These are phyloP conservation scores for Nigrospora sphaerica DNA, from an alignment of 2,329 filamentous ascomycete species.

Conservation along the genomic window DNA sequence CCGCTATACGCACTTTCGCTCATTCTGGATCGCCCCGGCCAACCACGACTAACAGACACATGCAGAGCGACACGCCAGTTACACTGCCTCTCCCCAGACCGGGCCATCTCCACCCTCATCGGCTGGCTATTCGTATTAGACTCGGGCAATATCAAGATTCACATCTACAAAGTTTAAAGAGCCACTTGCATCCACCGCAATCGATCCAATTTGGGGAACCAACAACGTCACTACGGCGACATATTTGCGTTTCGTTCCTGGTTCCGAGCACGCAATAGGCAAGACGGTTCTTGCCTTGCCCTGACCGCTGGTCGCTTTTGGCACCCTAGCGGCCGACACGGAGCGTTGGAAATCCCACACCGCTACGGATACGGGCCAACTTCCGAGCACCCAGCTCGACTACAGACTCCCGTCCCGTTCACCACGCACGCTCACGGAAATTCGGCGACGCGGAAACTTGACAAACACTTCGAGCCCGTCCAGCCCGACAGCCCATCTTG, in stretches of 20 bases:
- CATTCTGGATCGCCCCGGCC: background rate
- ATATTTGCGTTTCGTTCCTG: background rate
- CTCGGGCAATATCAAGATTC: background rate
- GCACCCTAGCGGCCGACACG: background rate
- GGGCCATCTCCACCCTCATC: background rate
- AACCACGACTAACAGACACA: background rate
- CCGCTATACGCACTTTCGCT: background rate
- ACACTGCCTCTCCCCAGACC: background rate
- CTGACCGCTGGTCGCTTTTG: background rate
- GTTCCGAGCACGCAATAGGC: background rate
- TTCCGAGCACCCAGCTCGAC: too few species aligned
- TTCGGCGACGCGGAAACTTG: background rate
- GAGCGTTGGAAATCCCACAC: background rate
- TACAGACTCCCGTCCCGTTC: too few species aligned
- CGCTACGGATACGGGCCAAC: too few species aligned
- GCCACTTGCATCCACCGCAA: background rate
- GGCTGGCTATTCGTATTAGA: background rate
- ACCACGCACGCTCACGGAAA: too few species aligned
- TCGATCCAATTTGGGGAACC: too few species aligned
- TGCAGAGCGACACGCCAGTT: background rate
- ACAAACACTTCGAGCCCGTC: background rate
- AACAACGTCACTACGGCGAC: too few species aligned
- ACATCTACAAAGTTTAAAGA: background rate
- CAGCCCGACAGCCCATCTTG: background rate
- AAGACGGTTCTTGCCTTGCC: background rate